Evolutionary conservation across 192 early-diverging fungal genomes (phyloP).

Genomic region (Thoreauomyces humboldtii): DNA sequence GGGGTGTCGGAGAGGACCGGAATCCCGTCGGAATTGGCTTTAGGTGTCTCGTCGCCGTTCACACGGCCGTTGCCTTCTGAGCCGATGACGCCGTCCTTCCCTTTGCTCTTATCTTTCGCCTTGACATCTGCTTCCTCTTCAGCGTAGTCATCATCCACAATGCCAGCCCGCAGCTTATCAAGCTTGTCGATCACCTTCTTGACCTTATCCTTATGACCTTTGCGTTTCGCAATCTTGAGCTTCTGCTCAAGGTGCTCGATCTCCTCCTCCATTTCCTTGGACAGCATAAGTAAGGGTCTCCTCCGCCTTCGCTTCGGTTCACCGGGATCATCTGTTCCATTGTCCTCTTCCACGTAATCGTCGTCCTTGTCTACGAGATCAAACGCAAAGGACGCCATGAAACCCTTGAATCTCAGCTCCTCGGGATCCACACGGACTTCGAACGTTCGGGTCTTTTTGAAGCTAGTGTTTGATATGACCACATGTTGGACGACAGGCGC

Average conservation of each 20-base stretch:
- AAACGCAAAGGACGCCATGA: slow-evolving; percentile 62
- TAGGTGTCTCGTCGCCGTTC: background rate
- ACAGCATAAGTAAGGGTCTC: slow-evolving; percentile 37
- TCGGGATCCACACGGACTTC: slow-evolving; percentile 73
- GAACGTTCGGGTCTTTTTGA: slow-evolving; percentile 71
- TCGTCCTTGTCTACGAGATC: slow-evolving; percentile 56
- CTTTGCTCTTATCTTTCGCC: background rate
- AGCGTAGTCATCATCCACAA: slow-evolving; percentile 38
- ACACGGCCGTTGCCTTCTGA: too few relatives aligned
- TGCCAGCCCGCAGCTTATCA: slow-evolving; percentile 61
- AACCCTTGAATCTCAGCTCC: slow-evolving; percentile 62
- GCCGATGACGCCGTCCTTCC: background rate
- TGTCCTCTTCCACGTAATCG: slow-evolving; percentile 41
- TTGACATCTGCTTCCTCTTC: background rate
- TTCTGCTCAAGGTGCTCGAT: slow-evolving; percentile 97
- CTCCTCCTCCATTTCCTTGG: slow-evolving; percentile 84
- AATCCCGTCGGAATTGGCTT: too few relatives aligned
- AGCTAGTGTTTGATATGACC: slow-evolving; percentile 78
- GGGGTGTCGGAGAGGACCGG: background rate
- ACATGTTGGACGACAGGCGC: slow-evolving; percentile 58
- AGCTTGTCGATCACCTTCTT: slow-evolving; percentile 77
- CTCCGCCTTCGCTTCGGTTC: slow-evolving; percentile 21
- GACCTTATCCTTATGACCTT: slow-evolving; percentile 83
- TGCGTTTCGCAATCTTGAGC: slow-evolving; percentile 91
- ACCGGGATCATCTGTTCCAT: slow-evolving; percentile 8